A percentile compares a stretch with the other conserved stretches of the same genome.
Conservation (phyloP, 2,329 filamentous ascomycete genomes). For the Akanthomyces muscarius region DNA sequence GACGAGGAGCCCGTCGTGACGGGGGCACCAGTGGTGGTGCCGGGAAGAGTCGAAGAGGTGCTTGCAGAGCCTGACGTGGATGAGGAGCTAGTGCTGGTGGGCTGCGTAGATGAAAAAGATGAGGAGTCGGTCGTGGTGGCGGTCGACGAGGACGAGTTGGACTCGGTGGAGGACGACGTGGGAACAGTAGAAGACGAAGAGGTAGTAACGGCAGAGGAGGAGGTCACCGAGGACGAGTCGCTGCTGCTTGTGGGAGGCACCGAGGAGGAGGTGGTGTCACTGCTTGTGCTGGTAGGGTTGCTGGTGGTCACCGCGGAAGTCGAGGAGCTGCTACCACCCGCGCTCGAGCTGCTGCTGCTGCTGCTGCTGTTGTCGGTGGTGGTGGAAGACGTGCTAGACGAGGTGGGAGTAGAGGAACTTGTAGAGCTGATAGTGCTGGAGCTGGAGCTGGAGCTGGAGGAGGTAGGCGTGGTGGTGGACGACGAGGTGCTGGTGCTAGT, state of each 20-base stretch:
- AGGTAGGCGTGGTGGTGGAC: slow-evolving; percentile 18
- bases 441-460: not conserved
- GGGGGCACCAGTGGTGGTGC: not conserved
- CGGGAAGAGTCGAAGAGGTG: not conserved
- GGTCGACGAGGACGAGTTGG: not conserved
- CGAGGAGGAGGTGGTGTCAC: not conserved
- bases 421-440: slow-evolving; percentile 1
- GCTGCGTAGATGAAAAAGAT: not conserved
- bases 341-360: not conserved
- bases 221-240: not conserved
- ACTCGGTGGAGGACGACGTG: not conserved
- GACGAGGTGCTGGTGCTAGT: slow-evolving; percentile 23
- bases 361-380: not conserved
- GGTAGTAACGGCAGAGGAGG: not conserved
- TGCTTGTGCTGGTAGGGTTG: not conserved
- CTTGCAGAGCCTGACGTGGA: not conserved
- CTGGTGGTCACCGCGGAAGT: not conserved
- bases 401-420: not conserved
- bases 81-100: not conserved
- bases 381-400: not conserved
- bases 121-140: not conserved
- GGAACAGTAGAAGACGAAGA: not conserved
- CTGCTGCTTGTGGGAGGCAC: not conserved
- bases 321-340: not conserved
- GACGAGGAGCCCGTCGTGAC: not conserved